Conservation (phyloP, 2,329 filamentous ascomycete genomes). For the Phialophora macrospora region DNA sequence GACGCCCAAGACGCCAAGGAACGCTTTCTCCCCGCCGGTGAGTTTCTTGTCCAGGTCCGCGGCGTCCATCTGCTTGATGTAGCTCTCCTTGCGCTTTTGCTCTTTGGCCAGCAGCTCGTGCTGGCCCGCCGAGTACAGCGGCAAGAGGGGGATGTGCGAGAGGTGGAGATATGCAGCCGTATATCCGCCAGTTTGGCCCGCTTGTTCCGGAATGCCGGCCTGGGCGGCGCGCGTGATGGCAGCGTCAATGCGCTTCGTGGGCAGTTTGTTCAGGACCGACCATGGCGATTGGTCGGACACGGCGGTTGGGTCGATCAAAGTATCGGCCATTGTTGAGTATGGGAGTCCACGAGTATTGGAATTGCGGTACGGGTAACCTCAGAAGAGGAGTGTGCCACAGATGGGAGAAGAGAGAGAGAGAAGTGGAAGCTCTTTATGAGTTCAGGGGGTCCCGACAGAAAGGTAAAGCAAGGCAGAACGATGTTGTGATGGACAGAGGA, state of each 20-base stretch:
- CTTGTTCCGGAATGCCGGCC: not conserved
- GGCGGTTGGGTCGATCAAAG: not conserved
- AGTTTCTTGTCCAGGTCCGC: constrained; percentile 5
- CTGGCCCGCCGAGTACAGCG: not conserved
- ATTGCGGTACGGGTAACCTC: not conserved
- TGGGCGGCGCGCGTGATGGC: constrained; percentile 2
- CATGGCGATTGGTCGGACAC: not conserved
- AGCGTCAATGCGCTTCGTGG: constrained; percentile 4
- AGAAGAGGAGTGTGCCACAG: too few species aligned
- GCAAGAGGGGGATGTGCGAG: not conserved
- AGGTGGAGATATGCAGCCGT: not conserved
- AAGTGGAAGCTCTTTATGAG: not conserved
- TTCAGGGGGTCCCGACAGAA: not conserved
- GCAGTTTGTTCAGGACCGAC: constrained; percentile 1
- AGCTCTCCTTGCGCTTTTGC: not conserved
- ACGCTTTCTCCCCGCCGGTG: constrained; percentile 3
- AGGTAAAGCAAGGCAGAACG: too few species aligned
- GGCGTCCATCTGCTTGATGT: not conserved
- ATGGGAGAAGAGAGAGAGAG: not conserved
- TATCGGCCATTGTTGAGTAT: constrained; percentile 5
- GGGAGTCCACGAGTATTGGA: not conserved
- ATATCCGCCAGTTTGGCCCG: constrained; percentile 3
- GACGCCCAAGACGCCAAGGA: not conserved
- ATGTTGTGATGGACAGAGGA: not conserved
- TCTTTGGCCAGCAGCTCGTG: not conserved